phyloP scores from a whole-genome alignment of 352 stramenopile species.

The Globisporangium alternatum region DNA sequence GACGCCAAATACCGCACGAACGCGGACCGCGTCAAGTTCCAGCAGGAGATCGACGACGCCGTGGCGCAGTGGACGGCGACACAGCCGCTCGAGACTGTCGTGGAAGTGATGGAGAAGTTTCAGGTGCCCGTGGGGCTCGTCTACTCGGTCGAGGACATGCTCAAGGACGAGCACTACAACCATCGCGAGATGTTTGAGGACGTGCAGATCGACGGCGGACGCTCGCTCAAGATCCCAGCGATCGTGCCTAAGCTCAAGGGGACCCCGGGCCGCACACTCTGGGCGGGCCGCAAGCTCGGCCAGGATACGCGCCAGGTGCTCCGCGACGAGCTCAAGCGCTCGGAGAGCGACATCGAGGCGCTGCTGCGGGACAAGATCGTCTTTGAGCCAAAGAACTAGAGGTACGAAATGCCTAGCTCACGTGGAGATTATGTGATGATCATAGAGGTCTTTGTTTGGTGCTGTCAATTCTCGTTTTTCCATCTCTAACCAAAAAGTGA shows the following conservation, averaged over 20 bases:
- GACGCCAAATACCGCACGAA: conserved; percentile 69
- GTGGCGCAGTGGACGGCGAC: conserved; percentile 54
- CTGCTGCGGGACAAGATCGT: conserved; percentile 58
- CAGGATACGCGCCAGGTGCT: conserved; percentile 71
- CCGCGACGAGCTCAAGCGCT: conserved; percentile 45
- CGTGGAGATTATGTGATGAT: conserved; percentile 1
- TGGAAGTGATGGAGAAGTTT: conserved; percentile 56
- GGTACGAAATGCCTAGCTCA: neutral
- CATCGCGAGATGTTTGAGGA: conserved; percentile 79
- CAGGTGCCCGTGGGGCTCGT: conserved; percentile 65
- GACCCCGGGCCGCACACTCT: conserved; percentile 61
- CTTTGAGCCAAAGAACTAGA: conserved; percentile 44
- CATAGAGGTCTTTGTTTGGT: neutral
- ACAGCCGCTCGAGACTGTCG: conserved; percentile 41
- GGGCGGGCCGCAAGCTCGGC: conserved; percentile 62
- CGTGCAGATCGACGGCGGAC: conserved; percentile 43
- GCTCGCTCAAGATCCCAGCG: conserved; percentile 61
- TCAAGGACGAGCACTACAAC: conserved; percentile 63
- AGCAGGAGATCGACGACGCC: conserved; percentile 60
- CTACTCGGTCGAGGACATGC: conserved; percentile 82
- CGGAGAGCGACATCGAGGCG: conserved; percentile 48
- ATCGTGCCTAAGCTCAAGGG: conserved; percentile 70
- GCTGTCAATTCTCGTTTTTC: neutral
- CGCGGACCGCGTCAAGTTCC: conserved; percentile 52
- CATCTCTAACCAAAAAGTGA: too few species aligned